Evolutionary conservation across 2,329 filamentous ascomycete species (phyloP), one percentile per base, ranked within the genome.

Genomic region (Furcasterigmium furcatum): DNA sequence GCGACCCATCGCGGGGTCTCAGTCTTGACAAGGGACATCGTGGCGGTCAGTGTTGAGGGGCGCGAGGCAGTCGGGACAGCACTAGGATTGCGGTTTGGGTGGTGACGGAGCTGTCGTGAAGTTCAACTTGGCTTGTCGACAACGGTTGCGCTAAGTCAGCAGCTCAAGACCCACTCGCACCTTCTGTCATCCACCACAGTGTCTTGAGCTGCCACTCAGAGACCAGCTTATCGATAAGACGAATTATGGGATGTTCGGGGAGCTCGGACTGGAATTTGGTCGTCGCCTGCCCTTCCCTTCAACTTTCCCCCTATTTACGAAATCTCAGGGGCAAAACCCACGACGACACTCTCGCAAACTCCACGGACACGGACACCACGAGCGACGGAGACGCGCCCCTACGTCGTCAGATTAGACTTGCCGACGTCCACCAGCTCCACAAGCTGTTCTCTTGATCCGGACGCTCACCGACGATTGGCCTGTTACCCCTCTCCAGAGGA

Each of bases 1-100:
- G 84, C 68, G 27, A 92, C 88, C 94, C 94, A 99, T 76, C 79
- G 74, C 27, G 91, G 91, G 71, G 75, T 34, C 20, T 62, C 44
- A 56, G 47, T 60, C 60, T 60, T 49, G 10, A 47, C 38, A 47
- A 53, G 41, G 39, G 50, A 46, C 50, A 52, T 52, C 5, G 24
- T 27, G 24, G 7, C n/a, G n/a, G n/a, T 7, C 24, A 12, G 24
- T 27, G 24, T 27, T 12, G 24, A 12, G 24, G 7, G 7, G 24
- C 7, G 24, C 24, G 24, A 27, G 24, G 12, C 12, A 7, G 24
- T 12, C 7, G 7, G 12, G 24, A 27, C 7, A 27, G 24, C 6
- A 18, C 32, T 8, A n/a, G 7, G 14, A 7, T 35, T 8, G 8
- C 14, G 16, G 6, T 35, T 18, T 36, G 34, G 34, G 5, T 4